These are phyloP conservation scores for Cryoendolithus antarcticus DNA, from an alignment of 2,329 filamentous ascomycete species.

Conservation along the genomic window DNA sequence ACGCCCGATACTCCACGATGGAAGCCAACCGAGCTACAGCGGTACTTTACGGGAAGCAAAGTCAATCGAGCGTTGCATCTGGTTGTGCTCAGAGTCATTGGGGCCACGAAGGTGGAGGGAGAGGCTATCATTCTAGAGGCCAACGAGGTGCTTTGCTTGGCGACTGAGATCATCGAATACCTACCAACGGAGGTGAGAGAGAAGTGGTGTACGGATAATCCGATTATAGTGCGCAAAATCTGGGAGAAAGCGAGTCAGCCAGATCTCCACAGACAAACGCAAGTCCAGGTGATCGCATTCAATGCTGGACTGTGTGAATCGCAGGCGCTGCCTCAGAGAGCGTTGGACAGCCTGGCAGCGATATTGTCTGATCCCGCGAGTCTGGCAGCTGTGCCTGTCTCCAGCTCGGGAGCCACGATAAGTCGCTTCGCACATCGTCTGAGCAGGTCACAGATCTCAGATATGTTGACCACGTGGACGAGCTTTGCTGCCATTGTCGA, in stretches of 20 bases:
- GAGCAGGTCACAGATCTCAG: too few species aligned
- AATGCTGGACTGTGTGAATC: slow-evolving; percentile 5
- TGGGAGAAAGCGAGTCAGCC: slow-evolving; percentile 20
- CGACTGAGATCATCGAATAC: slow-evolving; percentile 18
- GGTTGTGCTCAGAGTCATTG: slow-evolving; percentile 20
- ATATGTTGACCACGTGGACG: too few species aligned
- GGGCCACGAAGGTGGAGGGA: slow-evolving; percentile 10
- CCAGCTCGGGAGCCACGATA: too few species aligned
- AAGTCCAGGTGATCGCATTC: slow-evolving; percentile 16
- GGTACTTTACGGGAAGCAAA: slow-evolving; percentile 22
- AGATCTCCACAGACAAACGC: slow-evolving; percentile 10
- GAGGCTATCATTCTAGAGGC: slow-evolving; percentile 5
- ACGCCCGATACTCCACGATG: slow-evolving; percentile 15
- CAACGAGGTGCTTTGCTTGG: slow-evolving; percentile 14
- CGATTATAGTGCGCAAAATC: slow-evolving; percentile 19
- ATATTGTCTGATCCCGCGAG: not conserved
- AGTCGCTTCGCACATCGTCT: too few species aligned
- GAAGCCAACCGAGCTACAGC: slow-evolving; percentile 19
- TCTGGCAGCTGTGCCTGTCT: not conserved
- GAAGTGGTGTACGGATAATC: slow-evolving; percentile 21
- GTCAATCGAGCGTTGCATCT: slow-evolving; percentile 23
- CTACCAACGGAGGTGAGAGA: slow-evolving; percentile 16
- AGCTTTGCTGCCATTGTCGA: too few species aligned
- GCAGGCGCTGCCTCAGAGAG: slow-evolving; percentile 1
- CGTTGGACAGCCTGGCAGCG: slow-evolving; percentile 1